Percentiles rank a stretch among this genome's conserved stretches.
Conservation (phyloP, 306 rosid genomes). For the Abrus pulchellus region DNA sequence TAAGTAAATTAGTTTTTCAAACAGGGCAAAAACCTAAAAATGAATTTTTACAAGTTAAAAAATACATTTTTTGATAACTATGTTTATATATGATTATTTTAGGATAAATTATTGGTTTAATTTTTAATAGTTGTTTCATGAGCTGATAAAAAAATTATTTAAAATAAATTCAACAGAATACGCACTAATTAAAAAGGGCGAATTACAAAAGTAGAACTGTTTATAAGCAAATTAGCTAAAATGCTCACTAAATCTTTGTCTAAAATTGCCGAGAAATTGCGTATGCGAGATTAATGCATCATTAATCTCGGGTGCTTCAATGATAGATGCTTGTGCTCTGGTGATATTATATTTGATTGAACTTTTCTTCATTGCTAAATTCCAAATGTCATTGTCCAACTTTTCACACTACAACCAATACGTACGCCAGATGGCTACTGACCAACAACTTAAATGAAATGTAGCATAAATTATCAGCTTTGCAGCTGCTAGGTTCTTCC, state of each 20-base stretch:
- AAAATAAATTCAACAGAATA: too few species aligned
- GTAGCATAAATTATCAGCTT: slow-evolving; percentile 4
- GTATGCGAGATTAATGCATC: slow-evolving; percentile 10
- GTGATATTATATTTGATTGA: background rate
- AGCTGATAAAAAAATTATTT: too few species aligned
- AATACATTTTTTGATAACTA: too few species aligned
- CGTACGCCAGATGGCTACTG: slow-evolving; percentile 30
- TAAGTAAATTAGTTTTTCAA: too few species aligned
- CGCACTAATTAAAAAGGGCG: background rate
- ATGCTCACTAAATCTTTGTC: background rate
- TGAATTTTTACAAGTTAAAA: too few species aligned
- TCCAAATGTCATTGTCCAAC: slow-evolving; percentile 44
- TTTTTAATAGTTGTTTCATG: too few species aligned
- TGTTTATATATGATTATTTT: too few species aligned
- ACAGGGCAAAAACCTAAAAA: too few species aligned
- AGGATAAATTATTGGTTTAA: too few species aligned
- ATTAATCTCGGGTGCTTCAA: background rate
- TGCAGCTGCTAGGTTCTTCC: slow-evolving; percentile 37
- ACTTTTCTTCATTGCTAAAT: background rate
- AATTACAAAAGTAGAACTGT: background rate
- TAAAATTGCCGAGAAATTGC: slow-evolving; percentile 19
- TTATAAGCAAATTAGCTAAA: background rate
- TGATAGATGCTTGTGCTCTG: background rate
- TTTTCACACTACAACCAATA: slow-evolving; percentile 22
- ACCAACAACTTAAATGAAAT: slow-evolving; percentile 40